Conservation (phyloP, 306 rosid species). For the Trifolium dubium region DNA sequence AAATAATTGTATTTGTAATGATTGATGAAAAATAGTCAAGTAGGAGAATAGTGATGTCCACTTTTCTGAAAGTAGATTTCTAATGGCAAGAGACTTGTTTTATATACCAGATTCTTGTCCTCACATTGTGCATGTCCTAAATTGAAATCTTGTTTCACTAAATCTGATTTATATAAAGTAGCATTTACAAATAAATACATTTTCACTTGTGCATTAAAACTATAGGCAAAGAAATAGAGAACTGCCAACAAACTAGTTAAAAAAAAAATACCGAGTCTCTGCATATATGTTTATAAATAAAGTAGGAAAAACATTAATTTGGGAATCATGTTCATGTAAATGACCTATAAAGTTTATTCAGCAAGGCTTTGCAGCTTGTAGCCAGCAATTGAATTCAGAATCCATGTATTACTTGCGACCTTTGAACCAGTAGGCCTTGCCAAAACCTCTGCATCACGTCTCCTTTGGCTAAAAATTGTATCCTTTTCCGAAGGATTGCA, state of each 20-base stretch:
- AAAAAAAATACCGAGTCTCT: neutral
- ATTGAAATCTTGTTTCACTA: slow-evolving; percentile 25
- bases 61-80: slow-evolving; percentile 44
- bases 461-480: slow-evolving; percentile 49
- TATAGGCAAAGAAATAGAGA: neutral
- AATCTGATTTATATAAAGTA: slow-evolving; percentile 2
- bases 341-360: slow-evolving; percentile 42
- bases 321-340: slow-evolving; percentile 36
- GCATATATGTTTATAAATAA: neutral
- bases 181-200: neutral
- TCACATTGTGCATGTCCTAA: slow-evolving; percentile 30
- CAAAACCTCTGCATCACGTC: slow-evolving; percentile 61
- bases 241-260: neutral
- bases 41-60: slow-evolving; percentile 40
- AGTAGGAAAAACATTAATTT: slow-evolving; percentile 3
- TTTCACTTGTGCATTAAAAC: neutral
- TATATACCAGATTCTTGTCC: slow-evolving; percentile 26
- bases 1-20: slow-evolving; percentile 31
- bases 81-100: slow-evolving; percentile 45
- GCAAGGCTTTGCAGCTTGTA: slow-evolving; percentile 64
- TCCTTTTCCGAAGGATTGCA: slow-evolving; percentile 47
- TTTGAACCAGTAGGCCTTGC: slow-evolving; percentile 71
- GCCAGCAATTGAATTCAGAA: slow-evolving; percentile 89
- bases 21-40: slow-evolving; percentile 42
- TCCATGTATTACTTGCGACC: slow-evolving; percentile 77